phyloP scores from a whole-genome alignment of 176 grass and related monocot genomes.

The Melocanna baccifera region DNA sequence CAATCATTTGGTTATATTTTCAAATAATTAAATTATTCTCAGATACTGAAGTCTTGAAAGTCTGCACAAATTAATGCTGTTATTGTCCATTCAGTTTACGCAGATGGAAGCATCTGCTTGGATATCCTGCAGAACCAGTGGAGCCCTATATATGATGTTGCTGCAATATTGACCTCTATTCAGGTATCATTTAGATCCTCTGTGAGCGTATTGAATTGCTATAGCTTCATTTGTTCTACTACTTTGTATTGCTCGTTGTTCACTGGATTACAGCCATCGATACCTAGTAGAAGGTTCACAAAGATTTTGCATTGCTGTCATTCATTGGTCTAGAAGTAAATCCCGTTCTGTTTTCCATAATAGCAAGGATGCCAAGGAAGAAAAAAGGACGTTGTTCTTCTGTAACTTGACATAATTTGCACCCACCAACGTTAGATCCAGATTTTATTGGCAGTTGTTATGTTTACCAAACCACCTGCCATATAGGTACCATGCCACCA shows the following conservation, averaged over 20 bases:
- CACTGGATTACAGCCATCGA: not conserved
- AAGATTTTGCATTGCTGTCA: not conserved
- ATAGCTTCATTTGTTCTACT: not conserved
- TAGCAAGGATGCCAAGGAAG: not conserved
- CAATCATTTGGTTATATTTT: not conserved
- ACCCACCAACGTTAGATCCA: not conserved
- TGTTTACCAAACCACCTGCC: slow-evolving; percentile 1
- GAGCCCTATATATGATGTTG: slow-evolving; percentile 99
- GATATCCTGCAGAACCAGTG: slow-evolving; percentile 98
- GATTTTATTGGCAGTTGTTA: not conserved
- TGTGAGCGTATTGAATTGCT: not conserved
- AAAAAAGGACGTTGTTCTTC: not conserved
- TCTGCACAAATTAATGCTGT: not conserved
- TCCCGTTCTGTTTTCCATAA: not conserved
- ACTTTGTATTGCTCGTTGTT: not conserved
- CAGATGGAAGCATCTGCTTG: slow-evolving; percentile 96
- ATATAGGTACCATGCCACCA: slow-evolving; percentile 4
- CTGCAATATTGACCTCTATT: slow-evolving; percentile 90
- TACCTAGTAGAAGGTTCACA: not conserved
- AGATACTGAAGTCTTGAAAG: not conserved
- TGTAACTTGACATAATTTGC: not conserved
- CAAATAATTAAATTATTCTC: not conserved
- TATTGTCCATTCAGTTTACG: slow-evolving; percentile 57
- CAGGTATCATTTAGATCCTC: slow-evolving; percentile 50
- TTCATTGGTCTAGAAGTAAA: not conserved